Evolutionary conservation across 2,329 filamentous ascomycete genomes (phyloP), one percentile per base, ranked within the genome.

Genomic region (Chalara sp.): DNA sequence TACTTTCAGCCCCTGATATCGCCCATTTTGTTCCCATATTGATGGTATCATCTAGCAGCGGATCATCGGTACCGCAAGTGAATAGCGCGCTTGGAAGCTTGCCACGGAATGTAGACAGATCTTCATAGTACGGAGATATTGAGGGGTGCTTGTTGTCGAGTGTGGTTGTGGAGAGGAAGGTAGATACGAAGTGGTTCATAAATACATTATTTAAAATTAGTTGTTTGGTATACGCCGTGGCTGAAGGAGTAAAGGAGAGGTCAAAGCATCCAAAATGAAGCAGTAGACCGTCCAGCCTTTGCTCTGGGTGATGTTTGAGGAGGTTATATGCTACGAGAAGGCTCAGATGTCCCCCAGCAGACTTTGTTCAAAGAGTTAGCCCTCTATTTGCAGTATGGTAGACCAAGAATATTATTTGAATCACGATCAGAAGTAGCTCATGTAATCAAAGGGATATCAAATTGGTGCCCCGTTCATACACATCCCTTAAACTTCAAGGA

Each of bases 1-100:
- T 64, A 0, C 70, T 68, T 61, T 78, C 73, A 5, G 69, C 71
- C 2, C 76, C 76, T 55, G 66, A 69, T 62, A 75, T 74, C 58
- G 63, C 60, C 78, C 78, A 81, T 64, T 78, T 79, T 1, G 68
- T 64, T 4, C 68, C 67, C 78, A 82, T 80, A 0, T 78, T 57
- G 48, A 81, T 57, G 7, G 69, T 37, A 60, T 82, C 78, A 56
- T 75, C 70, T 1, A 81, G 58, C 52, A 81, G 56, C 5, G 70
- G 69, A 62, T 82, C 79, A 52, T 75, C 70, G 5, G 76, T 80
- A 0, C 78, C 78, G 52, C 72, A 76, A 1, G 72, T 68, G 55
- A 81, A 81, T 21, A 82, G 58, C 3, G 77, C 76, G 0, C 72
- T 71, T 29, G 77, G 78, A n/a, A 80, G 60, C 48, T 62, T 61